phyloP scores from a whole-genome alignment of 129 eudicot genomes.

The Dittrichia graveolens region DNA sequence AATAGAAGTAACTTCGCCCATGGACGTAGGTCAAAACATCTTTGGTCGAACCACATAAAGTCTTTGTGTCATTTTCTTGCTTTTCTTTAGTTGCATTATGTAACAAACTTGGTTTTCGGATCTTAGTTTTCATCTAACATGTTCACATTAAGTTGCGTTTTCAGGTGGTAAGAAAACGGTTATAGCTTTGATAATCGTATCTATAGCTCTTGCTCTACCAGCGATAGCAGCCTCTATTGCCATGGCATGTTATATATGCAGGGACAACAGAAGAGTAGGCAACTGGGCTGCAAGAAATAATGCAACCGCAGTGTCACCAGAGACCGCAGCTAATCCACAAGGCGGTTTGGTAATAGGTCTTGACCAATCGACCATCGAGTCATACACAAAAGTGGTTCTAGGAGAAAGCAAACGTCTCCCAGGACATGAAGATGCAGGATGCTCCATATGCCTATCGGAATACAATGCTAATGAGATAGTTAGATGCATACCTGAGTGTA shows the following conservation, averaged over 20 bases:
- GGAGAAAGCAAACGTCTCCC: slow-evolving; percentile 78
- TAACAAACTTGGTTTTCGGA: background rate
- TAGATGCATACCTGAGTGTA: slow-evolving; percentile 68
- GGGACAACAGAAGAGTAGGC: slow-evolving; percentile 30
- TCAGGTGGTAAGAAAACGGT: slow-evolving; percentile 37
- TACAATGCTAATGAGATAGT: slow-evolving; percentile 53
- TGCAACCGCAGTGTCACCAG: slow-evolving; percentile 36
- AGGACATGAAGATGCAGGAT: slow-evolving; percentile 58
- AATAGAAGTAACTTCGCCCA: no score
- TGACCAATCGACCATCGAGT: slow-evolving; percentile 63
- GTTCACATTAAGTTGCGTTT: background rate
- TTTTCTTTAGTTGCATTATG: no score
- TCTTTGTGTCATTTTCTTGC: no score
- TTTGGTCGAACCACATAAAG: no score
- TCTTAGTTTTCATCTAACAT: slow-evolving; percentile 7
- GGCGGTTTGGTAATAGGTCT: slow-evolving; percentile 43
- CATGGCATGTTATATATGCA: slow-evolving; percentile 38
- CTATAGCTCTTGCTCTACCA: slow-evolving; percentile 52
- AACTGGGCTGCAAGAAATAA: slow-evolving; percentile 26
- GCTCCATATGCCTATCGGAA: slow-evolving; percentile 71
- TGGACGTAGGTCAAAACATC: no score
- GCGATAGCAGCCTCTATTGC: slow-evolving; percentile 46
- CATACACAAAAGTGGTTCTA: slow-evolving; percentile 59
- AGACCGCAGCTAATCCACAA: slow-evolving; percentile 3
- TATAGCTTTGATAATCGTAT: slow-evolving; percentile 45